Evolutionary conservation across 768 basidiomycete genomes (phyloP).

Genomic region (Mycena filopes): DNA sequence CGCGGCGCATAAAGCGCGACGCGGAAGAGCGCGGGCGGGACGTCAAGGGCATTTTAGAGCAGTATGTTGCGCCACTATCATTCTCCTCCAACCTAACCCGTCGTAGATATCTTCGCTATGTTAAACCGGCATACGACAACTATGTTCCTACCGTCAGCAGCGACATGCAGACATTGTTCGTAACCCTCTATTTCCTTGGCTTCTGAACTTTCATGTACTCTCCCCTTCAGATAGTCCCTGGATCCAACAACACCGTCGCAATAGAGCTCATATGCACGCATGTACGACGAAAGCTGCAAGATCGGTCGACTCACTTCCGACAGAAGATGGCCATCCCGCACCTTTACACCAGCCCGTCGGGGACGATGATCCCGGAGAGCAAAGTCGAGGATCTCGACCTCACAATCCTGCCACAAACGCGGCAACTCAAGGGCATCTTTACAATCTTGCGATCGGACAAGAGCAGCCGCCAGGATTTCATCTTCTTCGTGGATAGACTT

Average conservation of each 20-base stretch:
- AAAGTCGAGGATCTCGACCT: slow-evolving; percentile 62
- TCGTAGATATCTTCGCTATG: slow-evolving; percentile 87
- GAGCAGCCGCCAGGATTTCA: slow-evolving; percentile 86
- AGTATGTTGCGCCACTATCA: slow-evolving; percentile 58
- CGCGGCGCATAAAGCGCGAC: slow-evolving; percentile 89
- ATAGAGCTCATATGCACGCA: slow-evolving; percentile 95
- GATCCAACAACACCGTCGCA: slow-evolving; percentile 87
- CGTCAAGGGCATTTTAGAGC: slow-evolving; percentile 89
- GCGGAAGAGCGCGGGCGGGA: slow-evolving; percentile 87
- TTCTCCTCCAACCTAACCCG: background rate
- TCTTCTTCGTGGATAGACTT: slow-evolving; percentile 91
- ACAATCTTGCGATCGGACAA: slow-evolving; percentile 82
- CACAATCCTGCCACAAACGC: slow-evolving; percentile 78
- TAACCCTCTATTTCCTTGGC: slow-evolving; percentile 11
- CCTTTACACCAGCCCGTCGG: slow-evolving; percentile 48
- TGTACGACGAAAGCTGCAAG: slow-evolving; percentile 83
- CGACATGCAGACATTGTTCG: slow-evolving; percentile 89
- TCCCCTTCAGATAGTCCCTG: slow-evolving; percentile 87
- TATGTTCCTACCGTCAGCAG: slow-evolving; percentile 91
- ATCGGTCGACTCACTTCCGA: slow-evolving; percentile 79
- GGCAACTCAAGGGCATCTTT: slow-evolving; percentile 91
- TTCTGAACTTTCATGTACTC: background rate
- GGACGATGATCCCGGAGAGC: slow-evolving; percentile 50
- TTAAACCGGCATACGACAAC: slow-evolving; percentile 95
- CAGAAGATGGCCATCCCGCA: slow-evolving; percentile 74